phyloP scores from a whole-genome alignment of 768 basidiomycete genomes.

The Psilocybe tampanensis region DNA sequence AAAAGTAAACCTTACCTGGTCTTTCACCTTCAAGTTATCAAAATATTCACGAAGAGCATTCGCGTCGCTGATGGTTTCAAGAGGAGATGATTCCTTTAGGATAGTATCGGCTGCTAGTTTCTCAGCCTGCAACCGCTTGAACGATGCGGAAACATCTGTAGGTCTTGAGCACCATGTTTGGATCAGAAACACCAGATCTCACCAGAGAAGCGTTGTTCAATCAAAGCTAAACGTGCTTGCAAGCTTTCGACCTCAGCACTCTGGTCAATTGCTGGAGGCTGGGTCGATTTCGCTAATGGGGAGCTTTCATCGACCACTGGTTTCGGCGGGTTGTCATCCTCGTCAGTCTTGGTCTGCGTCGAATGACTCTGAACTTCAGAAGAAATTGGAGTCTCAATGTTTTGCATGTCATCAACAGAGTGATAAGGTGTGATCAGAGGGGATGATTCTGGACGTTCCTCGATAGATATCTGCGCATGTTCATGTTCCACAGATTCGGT shows the following conservation, averaged over 20 bases:
- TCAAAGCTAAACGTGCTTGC: constrained; percentile 64
- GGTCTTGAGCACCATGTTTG: constrained; percentile 8
- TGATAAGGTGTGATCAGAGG: not conserved
- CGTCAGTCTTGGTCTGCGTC: not conserved
- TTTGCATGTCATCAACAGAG: not conserved
- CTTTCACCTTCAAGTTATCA: constrained; percentile 62
- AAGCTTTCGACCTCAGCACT: constrained; percentile 52
- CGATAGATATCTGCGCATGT: not conserved
- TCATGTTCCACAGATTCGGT: not conserved
- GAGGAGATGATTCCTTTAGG: constrained; percentile 69
- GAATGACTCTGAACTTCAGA: not conserved
- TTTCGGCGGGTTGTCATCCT: not conserved
- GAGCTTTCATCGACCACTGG: not conserved
- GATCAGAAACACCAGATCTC: constrained; percentile 8
- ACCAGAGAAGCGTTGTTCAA: constrained; percentile 83
- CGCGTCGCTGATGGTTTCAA: constrained; percentile 65
- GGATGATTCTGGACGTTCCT: not conserved
- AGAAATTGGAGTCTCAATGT: not conserved
- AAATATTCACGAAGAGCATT: constrained; percentile 77
- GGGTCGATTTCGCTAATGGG: not conserved
- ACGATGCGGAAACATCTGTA: constrained; percentile 79
- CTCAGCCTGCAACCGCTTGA: constrained; percentile 75
- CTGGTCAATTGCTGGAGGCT: constrained; percentile 13
- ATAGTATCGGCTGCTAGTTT: constrained; percentile 68
- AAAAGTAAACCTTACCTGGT: constrained; percentile 54